Conservation (phyloP, 2,329 filamentous ascomycete species). For the Calonectria fujianensis region DNA sequence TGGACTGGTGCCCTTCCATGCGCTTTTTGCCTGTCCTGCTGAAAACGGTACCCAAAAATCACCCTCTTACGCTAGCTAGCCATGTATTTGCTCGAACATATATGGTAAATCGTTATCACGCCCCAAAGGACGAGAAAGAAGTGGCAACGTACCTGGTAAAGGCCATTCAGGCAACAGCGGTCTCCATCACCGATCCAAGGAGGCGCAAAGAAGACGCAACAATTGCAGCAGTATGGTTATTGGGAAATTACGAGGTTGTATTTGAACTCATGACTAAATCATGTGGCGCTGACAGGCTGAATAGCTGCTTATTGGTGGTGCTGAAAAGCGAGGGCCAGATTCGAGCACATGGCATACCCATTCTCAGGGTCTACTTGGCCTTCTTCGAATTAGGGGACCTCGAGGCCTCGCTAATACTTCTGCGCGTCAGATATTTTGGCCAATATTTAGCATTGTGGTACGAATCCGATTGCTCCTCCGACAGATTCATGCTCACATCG, state of each 20-base stretch:
- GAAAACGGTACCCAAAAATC: background rate
- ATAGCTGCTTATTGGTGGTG: background rate
- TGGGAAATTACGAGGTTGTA: conserved; percentile 8
- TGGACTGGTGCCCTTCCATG: background rate
- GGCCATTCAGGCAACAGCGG: background rate
- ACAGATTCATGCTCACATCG: background rate
- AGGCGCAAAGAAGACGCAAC: background rate
- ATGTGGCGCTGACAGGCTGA: background rate
- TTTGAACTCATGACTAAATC: background rate
- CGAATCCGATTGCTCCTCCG: too few relatives aligned
- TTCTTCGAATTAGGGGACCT: background rate
- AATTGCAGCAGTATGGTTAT: background rate
- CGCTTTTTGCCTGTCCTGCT: background rate
- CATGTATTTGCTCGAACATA: background rate
- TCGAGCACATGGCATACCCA: background rate
- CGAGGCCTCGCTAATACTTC: background rate
- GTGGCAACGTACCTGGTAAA: background rate
- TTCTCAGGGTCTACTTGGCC: background rate
- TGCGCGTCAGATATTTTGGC: background rate
- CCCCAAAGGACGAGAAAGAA: background rate
- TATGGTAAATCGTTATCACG: background rate
- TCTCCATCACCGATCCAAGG: background rate
- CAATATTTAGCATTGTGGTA: background rate
- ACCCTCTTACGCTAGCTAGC: background rate
- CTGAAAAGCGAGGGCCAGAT: background rate